These are phyloP conservation scores for Botrytis aclada DNA, from an alignment of 2,329 filamentous ascomycete species.

Conservation along the genomic window DNA sequence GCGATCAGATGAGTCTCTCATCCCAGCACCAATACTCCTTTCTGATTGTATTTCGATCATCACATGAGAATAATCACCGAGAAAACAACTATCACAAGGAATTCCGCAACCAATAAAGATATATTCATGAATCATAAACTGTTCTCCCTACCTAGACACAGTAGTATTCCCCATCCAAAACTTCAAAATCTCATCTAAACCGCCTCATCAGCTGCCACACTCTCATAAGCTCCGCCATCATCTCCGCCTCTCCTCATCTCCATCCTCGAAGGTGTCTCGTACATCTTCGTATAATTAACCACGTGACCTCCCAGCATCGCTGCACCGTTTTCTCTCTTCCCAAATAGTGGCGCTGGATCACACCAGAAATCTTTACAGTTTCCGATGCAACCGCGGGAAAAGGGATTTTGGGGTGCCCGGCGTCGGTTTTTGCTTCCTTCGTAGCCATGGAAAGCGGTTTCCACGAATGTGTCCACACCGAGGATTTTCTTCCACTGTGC, in stretches of 20 bases:
- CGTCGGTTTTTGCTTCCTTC: slow-evolving; percentile 47
- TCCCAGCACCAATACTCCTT: background rate
- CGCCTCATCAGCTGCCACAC: slow-evolving; percentile 33
- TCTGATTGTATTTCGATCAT: background rate
- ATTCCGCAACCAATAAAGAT: background rate
- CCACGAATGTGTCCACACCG: slow-evolving; percentile 89
- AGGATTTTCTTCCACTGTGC: slow-evolving; percentile 80
- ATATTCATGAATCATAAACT: slow-evolving; percentile 9
- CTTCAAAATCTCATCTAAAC: slow-evolving; percentile 26
- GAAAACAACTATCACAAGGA: background rate
- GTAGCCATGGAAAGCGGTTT: slow-evolving; percentile 77
- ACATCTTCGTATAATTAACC: slow-evolving; percentile 86
- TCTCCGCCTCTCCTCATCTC: slow-evolving; percentile 26
- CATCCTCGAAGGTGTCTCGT: slow-evolving; percentile 64
- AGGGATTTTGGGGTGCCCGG: slow-evolving; percentile 68
- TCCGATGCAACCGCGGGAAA: slow-evolving; percentile 74
- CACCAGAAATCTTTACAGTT: slow-evolving; percentile 98
- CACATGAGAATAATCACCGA: background rate
- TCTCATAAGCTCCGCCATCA: slow-evolving; percentile 33
- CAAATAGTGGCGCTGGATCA: slow-evolving; percentile 79
- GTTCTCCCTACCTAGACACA: background rate
- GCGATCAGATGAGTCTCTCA: background rate
- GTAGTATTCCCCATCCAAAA: background rate
- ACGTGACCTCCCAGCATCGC: slow-evolving; percentile 74
- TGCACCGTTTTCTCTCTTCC: slow-evolving; percentile 67